Evolutionary conservation across 495 filamentous ascomycete species (phyloP), one percentile per base, ranked within the genome.

Genomic region (Penicillium silybi): DNA sequence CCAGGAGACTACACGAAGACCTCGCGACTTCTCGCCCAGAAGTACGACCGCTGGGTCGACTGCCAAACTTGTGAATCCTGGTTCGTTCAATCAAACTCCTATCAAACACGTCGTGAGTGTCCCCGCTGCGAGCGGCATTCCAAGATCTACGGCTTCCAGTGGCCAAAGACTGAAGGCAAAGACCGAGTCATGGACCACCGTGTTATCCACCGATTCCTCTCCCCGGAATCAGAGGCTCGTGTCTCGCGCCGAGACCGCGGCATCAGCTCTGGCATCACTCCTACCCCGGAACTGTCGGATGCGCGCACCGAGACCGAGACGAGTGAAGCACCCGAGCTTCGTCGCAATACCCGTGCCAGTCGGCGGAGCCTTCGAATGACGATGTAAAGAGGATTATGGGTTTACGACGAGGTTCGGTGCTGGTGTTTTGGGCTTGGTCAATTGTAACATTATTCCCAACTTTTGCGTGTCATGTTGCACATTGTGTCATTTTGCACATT

Each of bases 151-250:
- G 95, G 95, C 0, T 95, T 87, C 60, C 79, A 83, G 45, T 99
- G 95, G 95, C 93, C 93, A 16, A 95, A 97, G 69, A 97, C 95
- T 2, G 87, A 97, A 61, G 82, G 79, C 19, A 90, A 95, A 61
- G 85, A 88, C 48, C 76, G 88, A 2, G 67, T 91, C 6, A 76
- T 89, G 58, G 88, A 92, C 53, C 87, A 90, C 54, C 71, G 88
- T 20, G 80, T 72, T 0, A 72, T 92, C 13, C 83, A 90, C 61
- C 79, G 88, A 9, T 90, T 90, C 59, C 59, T 92, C 20, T 74
- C 71, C 15, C 76, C 80, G 0, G 76, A 85, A 13, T 86, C 89
- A 50, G 87, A 91, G 62, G 77, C 77, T 0, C 75, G 67, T 46
- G 71, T 82, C 9, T 73, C 79, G 2, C 75, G 73, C 27, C 74